Percentiles rank a stretch among this genome's conserved stretches.
phyloP scores from a whole-genome alignment of 176 grass and related monocot genomes.

The Chrysopogon serrulatus region DNA sequence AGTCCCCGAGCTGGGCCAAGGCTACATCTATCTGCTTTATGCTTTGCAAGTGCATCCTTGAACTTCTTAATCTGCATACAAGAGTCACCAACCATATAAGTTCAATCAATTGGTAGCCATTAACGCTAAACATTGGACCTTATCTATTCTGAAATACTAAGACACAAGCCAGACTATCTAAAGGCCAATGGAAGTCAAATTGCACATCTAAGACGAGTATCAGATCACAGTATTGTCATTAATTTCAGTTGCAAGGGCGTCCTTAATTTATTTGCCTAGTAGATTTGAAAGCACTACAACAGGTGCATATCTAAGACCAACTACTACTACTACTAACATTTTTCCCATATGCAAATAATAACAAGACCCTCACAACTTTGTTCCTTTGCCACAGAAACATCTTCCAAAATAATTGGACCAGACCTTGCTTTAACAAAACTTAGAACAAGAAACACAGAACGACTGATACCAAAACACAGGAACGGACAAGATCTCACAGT shows the following conservation, averaged over 20 bases:
- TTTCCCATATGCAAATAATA: too few relatives aligned
- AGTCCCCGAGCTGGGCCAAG: slow-evolving; percentile 43
- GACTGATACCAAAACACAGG: neutral
- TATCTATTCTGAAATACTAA: neutral
- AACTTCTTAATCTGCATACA: slow-evolving; percentile 6
- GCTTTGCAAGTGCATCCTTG: slow-evolving; percentile 55
- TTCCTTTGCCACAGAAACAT: neutral
- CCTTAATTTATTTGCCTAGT: too few relatives aligned
- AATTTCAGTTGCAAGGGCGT: too few relatives aligned
- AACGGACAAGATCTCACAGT: neutral
- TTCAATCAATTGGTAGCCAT: neutral
- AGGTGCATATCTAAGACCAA: too few relatives aligned
- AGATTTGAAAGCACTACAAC: too few relatives aligned
- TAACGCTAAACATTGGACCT: neutral
- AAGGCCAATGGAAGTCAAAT: neutral
- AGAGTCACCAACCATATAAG: neutral
- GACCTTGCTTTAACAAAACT: neutral
- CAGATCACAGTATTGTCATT: neutral
- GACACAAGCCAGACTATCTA: neutral
- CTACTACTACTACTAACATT: too few relatives aligned
- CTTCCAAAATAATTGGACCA: neutral
- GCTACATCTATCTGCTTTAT: slow-evolving; percentile 69
- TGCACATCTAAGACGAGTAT: neutral
- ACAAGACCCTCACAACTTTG: too few relatives aligned
- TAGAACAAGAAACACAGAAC: neutral